phyloP scores from a whole-genome alignment of 768 basidiomycete genomes.

The Holtermannia corniformis region DNA sequence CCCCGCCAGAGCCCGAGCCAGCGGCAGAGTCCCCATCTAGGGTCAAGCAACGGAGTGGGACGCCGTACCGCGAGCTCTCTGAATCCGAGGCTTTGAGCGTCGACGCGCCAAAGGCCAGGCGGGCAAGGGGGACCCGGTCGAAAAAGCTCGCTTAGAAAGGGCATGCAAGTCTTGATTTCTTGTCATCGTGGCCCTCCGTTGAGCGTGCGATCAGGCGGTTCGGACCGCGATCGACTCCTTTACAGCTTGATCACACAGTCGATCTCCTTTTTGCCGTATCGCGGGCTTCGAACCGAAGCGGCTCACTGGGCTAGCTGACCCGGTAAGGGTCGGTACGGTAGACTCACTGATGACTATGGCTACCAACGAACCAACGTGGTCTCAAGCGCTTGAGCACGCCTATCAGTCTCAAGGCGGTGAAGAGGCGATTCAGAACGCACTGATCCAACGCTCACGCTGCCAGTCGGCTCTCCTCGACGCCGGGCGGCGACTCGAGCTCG shows the following conservation, averaged over 20 bases:
- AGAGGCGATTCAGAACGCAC: neutral
- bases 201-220: no score
- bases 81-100: conserved; percentile 24
- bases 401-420: neutral
- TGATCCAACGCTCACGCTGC: neutral
- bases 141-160: neutral
- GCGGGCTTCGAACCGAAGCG: no score
- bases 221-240: no score
- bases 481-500: neutral
- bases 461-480: neutral
- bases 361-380: neutral
- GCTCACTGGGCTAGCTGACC: no score
- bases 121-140: neutral
- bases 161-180: no score
- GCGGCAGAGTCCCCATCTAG: conserved; percentile 8
- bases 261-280: no score
- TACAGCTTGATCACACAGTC: no score
- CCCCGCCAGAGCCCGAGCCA: conserved; percentile 6
- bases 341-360: no score
- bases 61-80: conserved; percentile 35
- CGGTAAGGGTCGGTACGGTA: no score
- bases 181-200: no score
- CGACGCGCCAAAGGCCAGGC: neutral
- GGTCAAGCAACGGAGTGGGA: conserved; percentile 13
- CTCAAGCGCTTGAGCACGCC: neutral